phyloP scores from a whole-genome alignment of 164 flowering plant genomes.

The Umbellularia californica region DNA sequence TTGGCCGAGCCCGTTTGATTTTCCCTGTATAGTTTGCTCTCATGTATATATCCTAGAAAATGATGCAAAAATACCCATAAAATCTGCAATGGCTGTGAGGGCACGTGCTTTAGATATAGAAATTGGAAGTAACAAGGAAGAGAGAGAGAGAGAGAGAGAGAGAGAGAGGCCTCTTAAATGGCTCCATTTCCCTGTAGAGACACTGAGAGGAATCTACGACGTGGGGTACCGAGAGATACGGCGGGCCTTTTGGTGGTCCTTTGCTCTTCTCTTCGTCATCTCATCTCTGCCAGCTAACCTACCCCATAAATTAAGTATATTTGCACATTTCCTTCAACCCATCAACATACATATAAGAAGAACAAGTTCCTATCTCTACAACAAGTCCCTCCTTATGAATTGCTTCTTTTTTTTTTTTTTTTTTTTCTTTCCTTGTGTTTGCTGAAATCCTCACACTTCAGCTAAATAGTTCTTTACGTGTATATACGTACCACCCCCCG shows the following conservation, averaged over 20 bases:
- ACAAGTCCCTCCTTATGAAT: not conserved
- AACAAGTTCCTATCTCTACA: not conserved
- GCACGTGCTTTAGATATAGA: too few relatives aligned
- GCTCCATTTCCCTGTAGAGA: slow-evolving; percentile 1
- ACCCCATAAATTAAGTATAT: slow-evolving; percentile 25
- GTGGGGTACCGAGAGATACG: slow-evolving; percentile 59
- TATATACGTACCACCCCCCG: not conserved
- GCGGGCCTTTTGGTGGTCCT: slow-evolving; percentile 44
- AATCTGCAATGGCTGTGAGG: not conserved
- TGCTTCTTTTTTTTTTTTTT: not conserved
- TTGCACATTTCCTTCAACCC: not conserved
- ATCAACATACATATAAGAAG: not conserved
- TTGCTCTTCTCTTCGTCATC: slow-evolving; percentile 12
- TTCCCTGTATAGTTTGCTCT: too few relatives aligned
- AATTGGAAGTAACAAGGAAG: too few relatives aligned
- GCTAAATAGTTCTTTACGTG: not conserved
- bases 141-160: slow-evolving; percentile 3
- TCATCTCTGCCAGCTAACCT: slow-evolving; percentile 64
- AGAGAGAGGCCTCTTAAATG: slow-evolving; percentile 15
- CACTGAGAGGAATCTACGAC: slow-evolving; percentile 43
- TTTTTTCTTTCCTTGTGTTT: not conserved
- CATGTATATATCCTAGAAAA: too few relatives aligned
- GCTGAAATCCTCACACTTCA: not conserved
- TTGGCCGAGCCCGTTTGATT: too few relatives aligned
- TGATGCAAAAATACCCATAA: not conserved